Evolutionary conservation across 2,329 filamentous ascomycete species (phyloP).

Genomic region (Diaporthe citriasiana): DNA sequence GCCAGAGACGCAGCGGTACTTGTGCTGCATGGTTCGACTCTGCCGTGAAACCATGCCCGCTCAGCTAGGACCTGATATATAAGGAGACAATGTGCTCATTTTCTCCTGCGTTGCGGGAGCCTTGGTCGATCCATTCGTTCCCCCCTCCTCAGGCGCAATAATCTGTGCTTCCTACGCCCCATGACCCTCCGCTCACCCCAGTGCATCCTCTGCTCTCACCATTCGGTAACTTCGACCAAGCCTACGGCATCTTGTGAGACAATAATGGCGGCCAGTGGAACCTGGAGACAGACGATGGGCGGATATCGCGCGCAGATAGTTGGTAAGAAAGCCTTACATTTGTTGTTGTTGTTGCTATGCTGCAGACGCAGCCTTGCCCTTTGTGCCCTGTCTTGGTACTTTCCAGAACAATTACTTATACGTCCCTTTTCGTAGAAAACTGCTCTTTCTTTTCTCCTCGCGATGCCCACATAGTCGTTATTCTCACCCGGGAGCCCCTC

Average conservation of each 20-base stretch:
- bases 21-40: conserved; percentile 6
- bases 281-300: conserved; percentile 22
- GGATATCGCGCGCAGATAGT: conserved; percentile 38
- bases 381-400: conserved; percentile 8
- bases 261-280: conserved; percentile 24
- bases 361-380: conserved; percentile 8
- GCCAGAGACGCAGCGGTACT: background rate
- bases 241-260: background rate
- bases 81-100: conserved; percentile 37
- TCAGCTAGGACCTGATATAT: conserved; percentile 30
- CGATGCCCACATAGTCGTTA: conserved; percentile 43
- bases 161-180: background rate
- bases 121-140: conserved; percentile 2
- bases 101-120: background rate
- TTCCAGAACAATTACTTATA: background rate
- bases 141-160: conserved; percentile 1
- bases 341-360: background rate
- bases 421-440: conserved; percentile 46
- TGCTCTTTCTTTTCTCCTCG: conserved; percentile 47
- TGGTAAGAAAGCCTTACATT: conserved; percentile 25
- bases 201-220: conserved; percentile 30
- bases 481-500: conserved; percentile 48
- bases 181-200: conserved; percentile 38
- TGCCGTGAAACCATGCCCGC: background rate
- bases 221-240: conserved; percentile 16